Conservation (phyloP, 2,329 filamentous ascomycete genomes). For the Cercospora beticola region DNA sequence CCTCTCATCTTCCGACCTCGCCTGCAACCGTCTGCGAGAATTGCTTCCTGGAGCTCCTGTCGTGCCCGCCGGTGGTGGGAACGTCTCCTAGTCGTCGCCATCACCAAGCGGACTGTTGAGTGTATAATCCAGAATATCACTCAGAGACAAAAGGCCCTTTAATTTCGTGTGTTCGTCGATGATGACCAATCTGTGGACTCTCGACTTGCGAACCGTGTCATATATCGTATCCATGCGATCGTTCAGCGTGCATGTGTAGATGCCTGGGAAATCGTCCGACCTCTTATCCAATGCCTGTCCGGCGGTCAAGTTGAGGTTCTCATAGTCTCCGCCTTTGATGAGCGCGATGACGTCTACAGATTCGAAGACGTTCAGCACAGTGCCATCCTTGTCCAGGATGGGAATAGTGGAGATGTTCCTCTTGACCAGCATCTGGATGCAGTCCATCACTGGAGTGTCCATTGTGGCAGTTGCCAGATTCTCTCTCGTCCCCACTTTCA, state of each 20-base stretch:
- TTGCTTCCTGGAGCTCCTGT: background rate
- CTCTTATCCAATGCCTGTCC: conserved; percentile 86
- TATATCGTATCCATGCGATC: conserved; percentile 95
- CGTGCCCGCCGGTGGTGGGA: background rate
- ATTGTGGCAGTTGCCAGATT: conserved; percentile 81
- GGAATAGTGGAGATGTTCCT: conserved; percentile 93
- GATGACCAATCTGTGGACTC: conserved; percentile 89
- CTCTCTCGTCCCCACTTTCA: conserved; percentile 80
- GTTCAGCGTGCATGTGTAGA: conserved; percentile 90
- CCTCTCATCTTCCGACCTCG: background rate
- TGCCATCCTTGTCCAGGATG: conserved; percentile 77
- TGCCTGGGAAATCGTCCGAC: conserved; percentile 88
- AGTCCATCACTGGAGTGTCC: conserved; percentile 87
- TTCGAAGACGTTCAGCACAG: conserved; percentile 93
- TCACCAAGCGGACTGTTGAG: conserved; percentile 49
- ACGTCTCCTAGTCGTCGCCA: conserved; percentile 21
- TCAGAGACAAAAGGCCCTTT: conserved; percentile 86
- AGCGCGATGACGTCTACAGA: conserved; percentile 95
- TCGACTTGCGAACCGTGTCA: conserved; percentile 90
- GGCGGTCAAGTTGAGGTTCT: conserved; percentile 81
- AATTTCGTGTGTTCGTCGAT: conserved; percentile 87
- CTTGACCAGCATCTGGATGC: conserved; percentile 89
- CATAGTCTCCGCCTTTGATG: conserved; percentile 90
- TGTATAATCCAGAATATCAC: conserved; percentile 94
- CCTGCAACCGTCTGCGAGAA: background rate